phyloP scores from a whole-genome alignment of 331 rosid species.

The Erythrophleum ivorense region DNA sequence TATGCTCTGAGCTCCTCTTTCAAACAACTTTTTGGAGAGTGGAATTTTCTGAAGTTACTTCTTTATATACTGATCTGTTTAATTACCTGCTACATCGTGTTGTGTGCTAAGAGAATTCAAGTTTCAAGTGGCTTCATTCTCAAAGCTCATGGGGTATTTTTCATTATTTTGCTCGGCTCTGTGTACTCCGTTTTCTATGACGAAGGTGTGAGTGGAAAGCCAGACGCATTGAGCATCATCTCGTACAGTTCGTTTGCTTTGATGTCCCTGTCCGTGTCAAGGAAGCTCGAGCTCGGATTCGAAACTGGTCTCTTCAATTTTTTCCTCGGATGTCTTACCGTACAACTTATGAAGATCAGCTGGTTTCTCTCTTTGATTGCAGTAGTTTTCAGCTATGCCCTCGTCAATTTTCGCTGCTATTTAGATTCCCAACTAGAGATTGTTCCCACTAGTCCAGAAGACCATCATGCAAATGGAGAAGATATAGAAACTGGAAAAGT shows the following conservation, averaged over 20 bases:
- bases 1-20: background rate
- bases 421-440: no score
- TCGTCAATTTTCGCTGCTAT: no score
- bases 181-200: conserved; percentile 18
- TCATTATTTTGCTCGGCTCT: background rate
- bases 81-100: background rate
- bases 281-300: background rate
- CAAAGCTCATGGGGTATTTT: background rate
- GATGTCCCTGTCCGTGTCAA: no score
- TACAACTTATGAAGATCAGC: conserved; percentile 19
- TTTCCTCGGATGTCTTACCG: background rate
- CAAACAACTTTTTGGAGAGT: background rate
- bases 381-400: no score
- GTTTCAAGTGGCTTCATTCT: background rate
- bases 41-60: background rate
- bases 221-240: background rate
- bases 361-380: background rate
- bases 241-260: no score
- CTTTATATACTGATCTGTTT: background rate
- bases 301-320: background rate
- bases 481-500: no score
- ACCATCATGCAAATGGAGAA: no score
- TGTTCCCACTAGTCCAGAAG: no score
- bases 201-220: conserved; percentile 7
- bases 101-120: background rate